Conservation (phyloP, 2,329 filamentous ascomycete species). For the Fusarium coffeatum region DNA sequence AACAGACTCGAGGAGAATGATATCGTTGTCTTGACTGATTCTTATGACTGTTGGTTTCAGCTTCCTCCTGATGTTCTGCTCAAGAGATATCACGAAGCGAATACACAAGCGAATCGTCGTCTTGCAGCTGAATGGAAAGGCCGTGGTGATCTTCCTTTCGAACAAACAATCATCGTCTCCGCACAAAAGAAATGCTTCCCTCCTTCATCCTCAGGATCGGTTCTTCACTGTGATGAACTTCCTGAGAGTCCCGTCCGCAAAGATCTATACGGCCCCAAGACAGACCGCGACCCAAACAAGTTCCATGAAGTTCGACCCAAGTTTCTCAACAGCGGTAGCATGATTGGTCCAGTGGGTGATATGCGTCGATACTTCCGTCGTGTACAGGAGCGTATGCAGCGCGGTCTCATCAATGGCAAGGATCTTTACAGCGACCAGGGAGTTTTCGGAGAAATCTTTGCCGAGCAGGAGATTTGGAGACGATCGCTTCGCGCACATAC, state of each 20-base stretch:
- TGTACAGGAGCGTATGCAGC: constrained; percentile 36
- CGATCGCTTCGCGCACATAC: background rate
- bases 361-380: constrained; percentile 41
- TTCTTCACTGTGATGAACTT: constrained; percentile 35
- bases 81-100: constrained; percentile 42
- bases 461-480: constrained; percentile 43
- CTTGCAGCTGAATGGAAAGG: constrained; percentile 16
- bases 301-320: constrained; percentile 36
- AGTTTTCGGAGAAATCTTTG: constrained; percentile 46
- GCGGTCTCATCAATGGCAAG: background rate
- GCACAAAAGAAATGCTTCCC: constrained; percentile 43
- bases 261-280: constrained; percentile 37
- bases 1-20: constrained; percentile 40
- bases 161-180: constrained; percentile 39
- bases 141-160: background rate
- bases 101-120: constrained; percentile 27
- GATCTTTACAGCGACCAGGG: constrained; percentile 46
- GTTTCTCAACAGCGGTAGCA: constrained; percentile 46
- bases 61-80: constrained; percentile 46
- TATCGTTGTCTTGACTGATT: constrained; percentile 43
- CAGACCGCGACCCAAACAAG: constrained; percentile 5
- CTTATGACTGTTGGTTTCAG: constrained; percentile 48
- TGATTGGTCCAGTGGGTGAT: constrained; percentile 45
- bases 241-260: constrained; percentile 28
- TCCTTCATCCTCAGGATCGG: background rate